Evolutionary conservation across 495 filamentous ascomycete genomes (phyloP), one percentile per base, ranked within the genome.

Genomic region (Penicillium taxi): DNA sequence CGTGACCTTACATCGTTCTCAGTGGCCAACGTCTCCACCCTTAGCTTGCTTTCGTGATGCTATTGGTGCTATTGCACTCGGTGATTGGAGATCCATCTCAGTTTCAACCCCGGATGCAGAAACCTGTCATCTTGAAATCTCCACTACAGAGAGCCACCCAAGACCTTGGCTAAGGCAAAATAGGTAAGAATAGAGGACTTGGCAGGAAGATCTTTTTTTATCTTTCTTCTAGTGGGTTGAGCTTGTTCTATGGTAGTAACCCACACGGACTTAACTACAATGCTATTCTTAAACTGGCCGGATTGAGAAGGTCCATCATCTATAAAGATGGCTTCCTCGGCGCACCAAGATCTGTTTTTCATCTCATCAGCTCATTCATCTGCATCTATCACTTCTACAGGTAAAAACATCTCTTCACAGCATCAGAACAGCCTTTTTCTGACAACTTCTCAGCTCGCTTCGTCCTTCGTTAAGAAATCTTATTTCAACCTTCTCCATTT

Each of bases 391-490:
- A 27, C 11, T 29, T 21, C 21, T n/a, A 18, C 7, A 49, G 41
- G 45, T 52, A 42, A 5, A 45, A 26, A 9, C n/a, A 13, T 35
- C 9, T 20, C 21, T 0, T 5, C 9, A n/a, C n/a, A 19, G 30
- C 11, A 32, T n/a, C 12, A 11, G 5, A 32, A 4, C 17, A 5
- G 7, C 9, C 4, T 28, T 7, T 36, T 25, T 28, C 46, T 51
- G 26, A 51, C 12, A 11, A n/a, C 20, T 3, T 13, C 9, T 11
- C 30, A 41, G 37, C 37, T 26, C 33, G 41, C 37, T 44, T 39
- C 32, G 37, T 53, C 52, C 36, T 35, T 56, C 49, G 49, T 50
- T 54, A 35, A 44, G 48, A 40, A 40, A 46, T 45, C 24, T 44
- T 47, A 21, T 39, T 41, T 22, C 52, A 47, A 48, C 48, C 49